Conservation (phyloP, 495 filamentous ascomycete genomes). For the Penicillium subrubescens region DNA sequence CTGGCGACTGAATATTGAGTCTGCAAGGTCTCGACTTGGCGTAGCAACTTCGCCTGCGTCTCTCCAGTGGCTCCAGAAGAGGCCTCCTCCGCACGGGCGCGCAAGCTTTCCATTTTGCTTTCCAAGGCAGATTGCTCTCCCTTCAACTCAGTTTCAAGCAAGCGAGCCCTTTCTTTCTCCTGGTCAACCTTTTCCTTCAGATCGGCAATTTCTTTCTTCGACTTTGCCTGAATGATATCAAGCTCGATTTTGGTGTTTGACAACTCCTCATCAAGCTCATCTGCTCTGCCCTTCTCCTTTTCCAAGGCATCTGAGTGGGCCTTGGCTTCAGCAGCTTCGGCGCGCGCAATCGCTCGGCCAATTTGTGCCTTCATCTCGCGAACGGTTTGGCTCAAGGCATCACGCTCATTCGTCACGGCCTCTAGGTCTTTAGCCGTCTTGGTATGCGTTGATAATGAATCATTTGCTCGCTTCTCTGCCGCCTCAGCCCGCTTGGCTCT, state of each 20-base stretch:
- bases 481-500: slow-evolving; percentile 65
- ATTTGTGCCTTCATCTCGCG: slow-evolving; percentile 71
- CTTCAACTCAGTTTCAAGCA: slow-evolving; percentile 77
- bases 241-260: slow-evolving; percentile 75
- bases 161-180: slow-evolving; percentile 69
- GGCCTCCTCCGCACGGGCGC: slow-evolving; percentile 84
- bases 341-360: slow-evolving; percentile 65
- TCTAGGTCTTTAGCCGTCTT: slow-evolving; percentile 75
- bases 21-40: slow-evolving; percentile 94
- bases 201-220: slow-evolving; percentile 67
- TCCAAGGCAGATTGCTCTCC: slow-evolving; percentile 80
- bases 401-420: slow-evolving; percentile 61
- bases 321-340: slow-evolving; percentile 66
- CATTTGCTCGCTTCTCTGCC: slow-evolving; percentile 65
- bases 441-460: slow-evolving; percentile 63
- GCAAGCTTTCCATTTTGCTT: slow-evolving; percentile 85
- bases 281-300: slow-evolving; percentile 63
- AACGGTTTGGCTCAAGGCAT: slow-evolving; percentile 66
- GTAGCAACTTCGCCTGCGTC: slow-evolving; percentile 83
- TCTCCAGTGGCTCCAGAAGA: slow-evolving; percentile 81
- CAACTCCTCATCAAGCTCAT: slow-evolving; percentile 73
- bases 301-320: slow-evolving; percentile 70
- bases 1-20: slow-evolving; percentile 92
- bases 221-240: slow-evolving; percentile 67
- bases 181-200: slow-evolving; percentile 71